Conservation (phyloP, 2,329 filamentous ascomycete species). For the Tetracladium maxilliforme region DNA sequence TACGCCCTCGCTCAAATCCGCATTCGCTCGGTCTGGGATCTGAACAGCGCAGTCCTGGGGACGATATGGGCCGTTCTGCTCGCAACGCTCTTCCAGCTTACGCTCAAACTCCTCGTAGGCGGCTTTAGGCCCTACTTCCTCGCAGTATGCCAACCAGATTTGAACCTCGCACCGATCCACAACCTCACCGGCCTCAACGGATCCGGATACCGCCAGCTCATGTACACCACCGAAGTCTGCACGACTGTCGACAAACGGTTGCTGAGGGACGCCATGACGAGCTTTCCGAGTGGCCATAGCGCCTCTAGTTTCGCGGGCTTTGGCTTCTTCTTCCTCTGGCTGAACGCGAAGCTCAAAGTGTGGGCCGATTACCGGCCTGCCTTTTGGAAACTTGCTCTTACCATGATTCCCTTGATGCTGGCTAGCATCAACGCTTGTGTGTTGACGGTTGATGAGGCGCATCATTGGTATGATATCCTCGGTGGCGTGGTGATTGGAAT, state of each 20-base stretch:
- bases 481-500: constrained; percentile 52
- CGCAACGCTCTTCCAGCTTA: constrained; percentile 63
- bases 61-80: constrained; percentile 56
- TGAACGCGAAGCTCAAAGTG: constrained; percentile 68
- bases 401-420: constrained; percentile 52
- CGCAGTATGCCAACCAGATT: constrained; percentile 49
- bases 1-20: constrained; percentile 54
- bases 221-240: constrained; percentile 57
- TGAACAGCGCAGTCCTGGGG: constrained; percentile 57
- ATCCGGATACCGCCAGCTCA: constrained; percentile 43
- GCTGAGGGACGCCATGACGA: constrained; percentile 57
- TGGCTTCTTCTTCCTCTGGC: constrained; percentile 55
- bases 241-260: constrained; percentile 46
- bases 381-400: constrained; percentile 57
- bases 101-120: constrained; percentile 62
- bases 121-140: constrained; percentile 61
- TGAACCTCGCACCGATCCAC: constrained; percentile 23
- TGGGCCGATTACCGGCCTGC: constrained; percentile 58
- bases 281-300: constrained; percentile 60
- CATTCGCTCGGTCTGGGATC: constrained; percentile 52
- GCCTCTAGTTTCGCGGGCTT: constrained; percentile 62
- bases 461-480: constrained; percentile 64
- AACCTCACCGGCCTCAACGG: constrained; percentile 22
- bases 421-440: constrained; percentile 54
- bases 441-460: constrained; percentile 57